Evolutionary conservation across 202 grass and related monocot species (phyloP), one percentile per base, ranked within the genome.

Genomic region (Carex arenaria): DNA sequence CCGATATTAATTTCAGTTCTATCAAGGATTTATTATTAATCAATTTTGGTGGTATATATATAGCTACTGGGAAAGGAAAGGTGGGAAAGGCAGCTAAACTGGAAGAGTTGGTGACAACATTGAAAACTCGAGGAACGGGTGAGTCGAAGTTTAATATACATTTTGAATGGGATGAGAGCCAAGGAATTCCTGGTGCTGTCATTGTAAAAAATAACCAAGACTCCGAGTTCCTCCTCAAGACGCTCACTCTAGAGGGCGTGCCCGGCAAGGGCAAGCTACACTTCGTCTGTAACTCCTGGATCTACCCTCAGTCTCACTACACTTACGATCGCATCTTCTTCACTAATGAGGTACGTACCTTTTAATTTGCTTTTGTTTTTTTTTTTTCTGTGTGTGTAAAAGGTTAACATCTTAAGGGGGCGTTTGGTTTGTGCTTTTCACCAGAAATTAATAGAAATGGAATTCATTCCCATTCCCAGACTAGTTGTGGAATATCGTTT

Each of bases 241-340:
- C 78, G 3, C 56, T 99, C 66, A 94, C 93, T 20, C 69, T 99
- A 20, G 86, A 94, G 0, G 89, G 88, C 20, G 82, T 99, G 34
- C 90, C 89, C 1, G 86, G 91, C 18, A 87, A 85, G 87, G 91
- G 91, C 61, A 81, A 84, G 53, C 79, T 98, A 45, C 86, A 92
- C 79, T 98, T 98, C 85, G 43, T 93, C 65, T 89, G 92, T 89
- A 93, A 95, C 70, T 98, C 95, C 0, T 98, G 93, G 95, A 84
- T 98, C 64, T 98, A 88, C 67, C 89, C 91, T 0, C 36, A 77
- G 14, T 91, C 38, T 40, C 5, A 5, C 38, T 5, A 88, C 87
- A 1, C 61, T 20, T 88, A 87, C 15, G 85, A 95, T 26, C 93
- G 95, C 47, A 28, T 98, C 80, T 95, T 98, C 86, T 98, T 98